Evolutionary conservation across 306 rosid genomes (phyloP).

Genomic region (Benincasa hispida): DNA sequence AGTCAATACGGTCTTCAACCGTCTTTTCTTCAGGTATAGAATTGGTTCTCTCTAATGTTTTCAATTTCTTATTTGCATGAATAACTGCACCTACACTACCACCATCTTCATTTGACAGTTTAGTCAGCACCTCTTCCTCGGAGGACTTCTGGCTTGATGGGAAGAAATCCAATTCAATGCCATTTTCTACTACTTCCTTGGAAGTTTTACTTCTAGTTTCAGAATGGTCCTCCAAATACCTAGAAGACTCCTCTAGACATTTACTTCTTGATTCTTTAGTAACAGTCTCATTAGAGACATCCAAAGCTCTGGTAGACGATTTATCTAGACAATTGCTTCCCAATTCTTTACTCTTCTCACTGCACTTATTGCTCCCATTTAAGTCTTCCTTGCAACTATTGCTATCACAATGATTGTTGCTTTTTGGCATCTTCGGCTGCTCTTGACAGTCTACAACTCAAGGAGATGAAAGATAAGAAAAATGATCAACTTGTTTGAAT

Average conservation of each 20-base stretch:
- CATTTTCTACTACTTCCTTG: slow-evolving; percentile 13
- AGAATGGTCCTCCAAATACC: slow-evolving; percentile 13
- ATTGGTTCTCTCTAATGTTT: slow-evolving; percentile 14
- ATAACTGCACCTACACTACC: slow-evolving; percentile 18
- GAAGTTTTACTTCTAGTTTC: slow-evolving; percentile 17
- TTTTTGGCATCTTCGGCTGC: slow-evolving; percentile 16
- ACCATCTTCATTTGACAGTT: slow-evolving; percentile 15
- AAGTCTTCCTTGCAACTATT: slow-evolving; percentile 12
- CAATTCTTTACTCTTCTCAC: slow-evolving; percentile 10
- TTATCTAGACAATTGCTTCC: slow-evolving; percentile 7
- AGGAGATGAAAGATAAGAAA: slow-evolving; percentile 6
- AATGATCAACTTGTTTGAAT: background rate
- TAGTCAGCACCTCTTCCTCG: background rate
- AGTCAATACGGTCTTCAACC: slow-evolving; percentile 10
- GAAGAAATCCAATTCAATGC: background rate
- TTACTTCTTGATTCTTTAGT: slow-evolving; percentile 6
- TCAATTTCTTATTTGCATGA: slow-evolving; percentile 14
- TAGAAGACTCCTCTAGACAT: slow-evolving; percentile 1
- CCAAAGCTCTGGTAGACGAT: slow-evolving; percentile 9
- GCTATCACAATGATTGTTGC: slow-evolving; percentile 18
- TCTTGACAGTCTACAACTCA: slow-evolving; percentile 22
- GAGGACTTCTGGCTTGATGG: slow-evolving; percentile 5
- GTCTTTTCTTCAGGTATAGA: slow-evolving; percentile 9
- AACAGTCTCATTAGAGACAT: slow-evolving; percentile 15
- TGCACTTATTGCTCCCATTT: slow-evolving; percentile 11